Conservation (phyloP, 169 alveolate species). For the Eimeria acervulina region DNA sequence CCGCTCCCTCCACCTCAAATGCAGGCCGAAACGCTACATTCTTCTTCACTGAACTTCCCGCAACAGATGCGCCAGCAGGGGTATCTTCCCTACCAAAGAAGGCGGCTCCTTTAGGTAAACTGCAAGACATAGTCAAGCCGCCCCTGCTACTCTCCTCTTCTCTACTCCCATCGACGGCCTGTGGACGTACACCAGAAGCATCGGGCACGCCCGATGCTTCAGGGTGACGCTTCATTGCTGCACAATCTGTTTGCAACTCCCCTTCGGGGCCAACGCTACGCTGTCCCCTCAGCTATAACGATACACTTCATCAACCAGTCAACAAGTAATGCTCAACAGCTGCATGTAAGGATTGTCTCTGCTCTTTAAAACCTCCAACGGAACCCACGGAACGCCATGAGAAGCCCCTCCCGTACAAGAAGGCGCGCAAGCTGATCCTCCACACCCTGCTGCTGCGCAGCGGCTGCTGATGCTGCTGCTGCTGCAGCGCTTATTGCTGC, state of each 20-base stretch:
- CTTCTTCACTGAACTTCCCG: neutral
- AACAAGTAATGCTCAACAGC: neutral
- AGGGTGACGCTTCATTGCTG: neutral
- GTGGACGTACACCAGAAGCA: neutral
- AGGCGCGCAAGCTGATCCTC: neutral
- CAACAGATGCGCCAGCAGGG: neutral
- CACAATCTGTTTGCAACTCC: neutral
- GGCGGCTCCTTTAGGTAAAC: neutral
- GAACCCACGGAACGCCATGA: neutral
- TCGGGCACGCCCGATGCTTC: neutral
- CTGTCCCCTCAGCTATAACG: neutral
- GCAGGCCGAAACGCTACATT: neutral
- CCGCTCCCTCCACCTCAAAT: neutral
- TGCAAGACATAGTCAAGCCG: neutral
- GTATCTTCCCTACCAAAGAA: neutral
- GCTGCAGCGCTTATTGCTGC: neutral
- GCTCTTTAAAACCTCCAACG: neutral
- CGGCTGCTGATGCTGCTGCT: neutral
- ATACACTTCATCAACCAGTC: neutral
- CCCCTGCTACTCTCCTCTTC: neutral
- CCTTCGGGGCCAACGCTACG: neutral
- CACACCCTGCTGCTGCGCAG: slow-evolving; percentile 1
- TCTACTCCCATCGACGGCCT: neutral
- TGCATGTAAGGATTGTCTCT: neutral
- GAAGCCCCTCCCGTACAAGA: neutral